Percentiles rank a stretch among this genome's conserved stretches.
These are phyloP conservation scores for Echium plantagineum DNA, from an alignment of 257 asterid species.

Conservation along the genomic window DNA sequence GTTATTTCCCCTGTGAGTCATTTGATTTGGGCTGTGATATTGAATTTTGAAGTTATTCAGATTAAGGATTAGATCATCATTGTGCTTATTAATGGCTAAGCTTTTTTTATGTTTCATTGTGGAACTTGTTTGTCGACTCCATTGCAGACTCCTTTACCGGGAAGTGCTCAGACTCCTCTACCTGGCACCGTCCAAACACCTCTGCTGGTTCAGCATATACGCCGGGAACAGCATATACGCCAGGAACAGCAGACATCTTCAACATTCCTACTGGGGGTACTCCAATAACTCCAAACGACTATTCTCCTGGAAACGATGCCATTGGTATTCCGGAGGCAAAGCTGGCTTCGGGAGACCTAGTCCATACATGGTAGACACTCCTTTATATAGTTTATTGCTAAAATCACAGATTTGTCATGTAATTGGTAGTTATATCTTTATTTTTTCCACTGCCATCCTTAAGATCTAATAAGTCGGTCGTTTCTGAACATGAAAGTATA, in stretches of 20 bases:
- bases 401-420: background rate
- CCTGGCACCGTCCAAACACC: constrained; percentile 72
- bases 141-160: constrained; percentile 75
- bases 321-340: constrained; percentile 42
- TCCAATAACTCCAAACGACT: constrained; percentile 72
- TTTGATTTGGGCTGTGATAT: background rate
- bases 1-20: constrained; percentile 87
- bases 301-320: constrained; percentile 39
- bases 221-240: too few relatives aligned
- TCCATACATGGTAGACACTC: constrained; percentile 53
- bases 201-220: constrained; percentile 49
- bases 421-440: background rate
- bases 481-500: background rate
- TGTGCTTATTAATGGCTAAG: background rate
- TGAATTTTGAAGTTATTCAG: background rate
- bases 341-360: constrained; percentile 63
- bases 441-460: background rate
- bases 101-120: background rate
- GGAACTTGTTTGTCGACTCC: constrained; percentile 40
- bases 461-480: background rate
- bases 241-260: constrained; percentile 23
- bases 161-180: constrained; percentile 59
- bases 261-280: constrained; percentile 78
- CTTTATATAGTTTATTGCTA: background rate
- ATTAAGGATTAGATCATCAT: background rate